Percentiles rank a stretch among this genome's conserved stretches.
phyloP scores from a whole-genome alignment of 345 rosid species.

The Gossypium herbaceum region DNA sequence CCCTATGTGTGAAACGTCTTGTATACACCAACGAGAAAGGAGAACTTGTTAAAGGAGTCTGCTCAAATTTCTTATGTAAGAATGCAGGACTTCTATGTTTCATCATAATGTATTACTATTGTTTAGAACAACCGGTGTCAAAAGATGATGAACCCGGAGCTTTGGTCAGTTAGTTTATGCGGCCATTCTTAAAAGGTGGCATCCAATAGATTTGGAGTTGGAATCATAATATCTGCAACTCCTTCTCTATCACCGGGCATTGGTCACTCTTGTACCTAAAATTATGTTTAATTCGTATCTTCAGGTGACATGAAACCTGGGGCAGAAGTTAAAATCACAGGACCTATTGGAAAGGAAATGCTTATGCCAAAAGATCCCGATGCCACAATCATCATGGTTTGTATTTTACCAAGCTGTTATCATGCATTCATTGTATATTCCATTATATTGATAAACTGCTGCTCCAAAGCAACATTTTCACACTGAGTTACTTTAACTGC shows the following conservation, averaged over 20 bases:
- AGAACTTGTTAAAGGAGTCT: constrained; percentile 90
- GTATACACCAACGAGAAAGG: constrained; percentile 84
- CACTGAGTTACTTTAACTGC: constrained; percentile 17
- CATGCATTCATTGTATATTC: background rate
- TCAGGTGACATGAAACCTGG: constrained; percentile 90
- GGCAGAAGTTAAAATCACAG: constrained; percentile 76
- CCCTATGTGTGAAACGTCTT: constrained; percentile 85
- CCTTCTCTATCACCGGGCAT: no score
- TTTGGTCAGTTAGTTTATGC: background rate
- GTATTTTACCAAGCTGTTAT: constrained; percentile 17
- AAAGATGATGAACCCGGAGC: background rate
- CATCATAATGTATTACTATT: background rate
- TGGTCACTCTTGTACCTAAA: no score
- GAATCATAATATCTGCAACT: no score
- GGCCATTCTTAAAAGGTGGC: background rate
- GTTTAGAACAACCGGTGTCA: background rate
- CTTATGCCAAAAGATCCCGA: constrained; percentile 96
- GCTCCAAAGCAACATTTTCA: background rate
- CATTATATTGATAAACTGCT: background rate
- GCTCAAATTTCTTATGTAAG: constrained; percentile 99
- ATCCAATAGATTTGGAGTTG: no score
- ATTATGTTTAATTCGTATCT: background rate
- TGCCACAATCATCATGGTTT: constrained; percentile 80
- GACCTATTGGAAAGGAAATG: constrained; percentile 99
- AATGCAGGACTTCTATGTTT: background rate